These are phyloP conservation scores for Effrenium voratum DNA, from an alignment of 73 alveolate species.

Conservation along the genomic window DNA sequence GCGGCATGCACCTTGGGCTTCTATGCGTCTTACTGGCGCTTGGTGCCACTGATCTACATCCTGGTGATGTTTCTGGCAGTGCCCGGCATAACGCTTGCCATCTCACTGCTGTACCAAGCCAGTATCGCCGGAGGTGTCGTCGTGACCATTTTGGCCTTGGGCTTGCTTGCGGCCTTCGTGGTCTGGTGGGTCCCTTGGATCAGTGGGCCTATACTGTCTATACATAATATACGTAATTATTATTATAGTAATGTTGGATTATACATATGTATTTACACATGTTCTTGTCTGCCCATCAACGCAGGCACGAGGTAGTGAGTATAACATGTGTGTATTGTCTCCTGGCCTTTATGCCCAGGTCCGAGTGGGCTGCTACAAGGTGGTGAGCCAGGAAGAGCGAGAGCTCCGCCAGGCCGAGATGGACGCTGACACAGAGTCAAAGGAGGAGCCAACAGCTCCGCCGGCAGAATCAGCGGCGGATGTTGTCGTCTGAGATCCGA, in stretches of 20 bases:
- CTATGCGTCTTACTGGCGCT: constrained; percentile 52
- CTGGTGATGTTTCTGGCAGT: constrained; percentile 38
- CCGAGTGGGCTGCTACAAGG: constrained; percentile 27
- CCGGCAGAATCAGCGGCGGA: no score
- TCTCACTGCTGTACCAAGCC: not conserved
- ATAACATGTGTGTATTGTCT: no score
- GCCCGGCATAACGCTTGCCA: not conserved
- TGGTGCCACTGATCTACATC: constrained; percentile 40
- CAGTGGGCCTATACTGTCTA: no score
- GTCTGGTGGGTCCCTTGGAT: constrained; percentile 22
- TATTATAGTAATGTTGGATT: no score
- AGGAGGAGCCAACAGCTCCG: no score
- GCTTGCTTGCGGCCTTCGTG: not conserved
- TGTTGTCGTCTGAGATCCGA: no score
- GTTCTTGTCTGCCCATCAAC: no score
- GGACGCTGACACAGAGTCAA: no score
- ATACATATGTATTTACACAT: no score
- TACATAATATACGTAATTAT: no score
- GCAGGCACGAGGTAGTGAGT: no score
- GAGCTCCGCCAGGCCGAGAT: constrained; percentile 38
- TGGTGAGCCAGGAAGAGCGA: constrained; percentile 37
- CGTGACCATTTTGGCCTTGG: constrained; percentile 41
- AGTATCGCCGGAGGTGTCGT: constrained; percentile 35
- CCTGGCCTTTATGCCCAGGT: no score
- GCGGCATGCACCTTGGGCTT: constrained; percentile 52